A percentile compares a stretch with the other conserved stretches of the same genome.
These are phyloP conservation scores for Quercus glauca DNA, from an alignment of 306 rosid genomes.

Conservation along the genomic window DNA sequence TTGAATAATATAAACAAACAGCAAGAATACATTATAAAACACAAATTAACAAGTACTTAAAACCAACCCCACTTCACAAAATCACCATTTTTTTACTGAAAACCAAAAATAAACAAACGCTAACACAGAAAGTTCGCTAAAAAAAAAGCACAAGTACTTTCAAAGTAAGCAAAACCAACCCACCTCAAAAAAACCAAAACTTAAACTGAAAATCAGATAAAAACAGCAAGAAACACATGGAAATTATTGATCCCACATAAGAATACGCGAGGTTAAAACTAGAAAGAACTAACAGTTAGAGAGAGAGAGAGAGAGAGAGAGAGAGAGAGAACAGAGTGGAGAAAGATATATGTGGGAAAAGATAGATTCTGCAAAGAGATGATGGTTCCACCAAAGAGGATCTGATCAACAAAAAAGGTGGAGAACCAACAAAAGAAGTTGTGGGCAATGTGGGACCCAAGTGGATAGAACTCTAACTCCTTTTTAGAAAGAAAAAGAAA, in stretches of 20 bases:
- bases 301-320: background rate
- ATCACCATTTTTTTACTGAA: conserved; percentile 5
- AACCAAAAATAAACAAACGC: conserved; percentile 1
- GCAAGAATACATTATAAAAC: background rate
- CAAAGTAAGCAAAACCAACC: background rate
- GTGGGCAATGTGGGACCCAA: conserved; percentile 27
- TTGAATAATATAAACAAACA: conserved; percentile 15
- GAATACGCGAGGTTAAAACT: background rate
- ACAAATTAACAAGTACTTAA: conserved; percentile 16
- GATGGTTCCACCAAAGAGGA: conserved; percentile 25
- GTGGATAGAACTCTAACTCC: conserved; percentile 16
- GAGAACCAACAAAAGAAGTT: conserved; percentile 1
- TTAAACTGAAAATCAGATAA: background rate
- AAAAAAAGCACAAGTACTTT: too few species aligned
- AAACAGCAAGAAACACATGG: background rate
- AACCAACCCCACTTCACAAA: conserved; percentile 30
- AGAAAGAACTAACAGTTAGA: background rate
- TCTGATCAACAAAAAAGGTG: conserved; percentile 16
- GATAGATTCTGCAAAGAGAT: conserved; percentile 30
- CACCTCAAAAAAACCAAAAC: background rate
- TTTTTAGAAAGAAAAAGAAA: background rate
- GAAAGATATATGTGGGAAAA: conserved; percentile 11
- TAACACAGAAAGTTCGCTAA: background rate
- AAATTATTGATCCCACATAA: background rate
- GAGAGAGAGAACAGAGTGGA: background rate